phyloP scores from a whole-genome alignment of 2,329 filamentous ascomycete genomes.

The Diaporthe caulivora region DNA sequence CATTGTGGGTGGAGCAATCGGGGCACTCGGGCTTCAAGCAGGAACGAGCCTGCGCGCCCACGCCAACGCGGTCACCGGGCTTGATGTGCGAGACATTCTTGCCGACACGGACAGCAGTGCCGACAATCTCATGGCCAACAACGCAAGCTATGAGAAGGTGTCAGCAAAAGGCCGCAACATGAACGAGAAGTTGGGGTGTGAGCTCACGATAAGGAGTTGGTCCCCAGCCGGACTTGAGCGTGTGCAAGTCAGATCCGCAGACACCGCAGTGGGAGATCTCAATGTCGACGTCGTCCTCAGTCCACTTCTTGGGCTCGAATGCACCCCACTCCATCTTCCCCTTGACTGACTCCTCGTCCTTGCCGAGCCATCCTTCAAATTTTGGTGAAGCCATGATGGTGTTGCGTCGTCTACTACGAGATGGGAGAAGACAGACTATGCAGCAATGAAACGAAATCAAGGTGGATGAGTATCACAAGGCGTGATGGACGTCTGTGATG shows the following conservation, averaged over 20 bases:
- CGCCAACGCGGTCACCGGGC: slow-evolving; percentile 71
- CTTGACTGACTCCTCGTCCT: slow-evolving; percentile 51
- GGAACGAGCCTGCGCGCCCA: slow-evolving; percentile 68
- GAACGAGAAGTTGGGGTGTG: neutral
- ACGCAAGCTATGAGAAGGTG: slow-evolving; percentile 52
- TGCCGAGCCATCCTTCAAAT: slow-evolving; percentile 61
- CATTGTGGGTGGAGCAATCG: slow-evolving; percentile 52
- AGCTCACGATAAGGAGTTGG: slow-evolving; percentile 54
- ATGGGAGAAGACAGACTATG: neutral
- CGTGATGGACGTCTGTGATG: neutral
- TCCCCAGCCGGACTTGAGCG: slow-evolving; percentile 64
- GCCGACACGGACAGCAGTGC: slow-evolving; percentile 64
- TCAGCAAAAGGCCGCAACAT: neutral
- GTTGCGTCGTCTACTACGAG: neutral
- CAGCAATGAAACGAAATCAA: neutral
- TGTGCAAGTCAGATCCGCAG: slow-evolving; percentile 70
- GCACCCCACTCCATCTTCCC: slow-evolving; percentile 64
- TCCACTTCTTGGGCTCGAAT: slow-evolving; percentile 70
- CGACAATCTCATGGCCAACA: slow-evolving; percentile 72
- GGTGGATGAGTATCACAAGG: neutral
- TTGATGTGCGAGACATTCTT: slow-evolving; percentile 59
- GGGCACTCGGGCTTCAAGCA: slow-evolving; percentile 61
- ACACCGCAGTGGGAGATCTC: slow-evolving; percentile 72
- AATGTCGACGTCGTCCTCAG: slow-evolving; percentile 72
- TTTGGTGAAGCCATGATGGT: slow-evolving; percentile 47